phyloP scores from a whole-genome alignment of 2,329 filamentous ascomycete species.

The Phaeosphaeriaceae sp. region DNA sequence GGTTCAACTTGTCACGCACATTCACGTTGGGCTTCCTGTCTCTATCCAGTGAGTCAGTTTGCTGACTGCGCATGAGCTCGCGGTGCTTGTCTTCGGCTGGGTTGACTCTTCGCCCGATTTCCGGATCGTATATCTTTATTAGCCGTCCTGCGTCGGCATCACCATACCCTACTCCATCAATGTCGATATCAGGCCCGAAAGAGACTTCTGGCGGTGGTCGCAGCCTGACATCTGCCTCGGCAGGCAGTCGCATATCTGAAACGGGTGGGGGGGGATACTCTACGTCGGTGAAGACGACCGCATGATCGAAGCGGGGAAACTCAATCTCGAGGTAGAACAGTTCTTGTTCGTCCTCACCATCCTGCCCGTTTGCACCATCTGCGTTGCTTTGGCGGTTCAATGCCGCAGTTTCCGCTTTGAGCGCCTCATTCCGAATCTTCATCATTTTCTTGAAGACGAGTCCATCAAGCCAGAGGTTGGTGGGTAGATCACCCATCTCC shows the following conservation, averaged over 20 bases:
- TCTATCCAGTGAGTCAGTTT: constrained; percentile 92
- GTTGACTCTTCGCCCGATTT: constrained; percentile 87
- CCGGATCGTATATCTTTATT: constrained; percentile 89
- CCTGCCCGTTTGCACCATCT: constrained; percentile 21
- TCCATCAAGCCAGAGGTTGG: constrained; percentile 94
- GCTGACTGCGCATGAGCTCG: constrained; percentile 85
- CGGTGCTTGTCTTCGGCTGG: constrained; percentile 95
- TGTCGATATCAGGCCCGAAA: constrained; percentile 87
- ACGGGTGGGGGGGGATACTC: constrained; percentile 88
- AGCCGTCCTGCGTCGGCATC: constrained; percentile 65
- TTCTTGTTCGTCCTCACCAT: constrained; percentile 58
- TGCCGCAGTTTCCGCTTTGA: constrained; percentile 42
- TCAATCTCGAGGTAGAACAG: constrained; percentile 88
- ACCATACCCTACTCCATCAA: constrained; percentile 62
- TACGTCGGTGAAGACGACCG: constrained; percentile 91
- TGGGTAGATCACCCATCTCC: constrained; percentile 93
- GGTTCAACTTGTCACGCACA: constrained; percentile 89
- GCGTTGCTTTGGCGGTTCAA: constrained; percentile 45
- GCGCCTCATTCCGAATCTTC: constrained; percentile 60
- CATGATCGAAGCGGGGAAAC: constrained; percentile 92
- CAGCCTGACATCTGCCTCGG: constrained; percentile 68
- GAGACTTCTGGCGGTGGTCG: constrained; percentile 88
- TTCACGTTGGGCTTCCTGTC: constrained; percentile 97
- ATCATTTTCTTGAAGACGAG: constrained; percentile 91
- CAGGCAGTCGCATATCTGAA: constrained; percentile 72